These are phyloP conservation scores for Termitomyces sp. DNA, from an alignment of 768 basidiomycete species.

Conservation along the genomic window DNA sequence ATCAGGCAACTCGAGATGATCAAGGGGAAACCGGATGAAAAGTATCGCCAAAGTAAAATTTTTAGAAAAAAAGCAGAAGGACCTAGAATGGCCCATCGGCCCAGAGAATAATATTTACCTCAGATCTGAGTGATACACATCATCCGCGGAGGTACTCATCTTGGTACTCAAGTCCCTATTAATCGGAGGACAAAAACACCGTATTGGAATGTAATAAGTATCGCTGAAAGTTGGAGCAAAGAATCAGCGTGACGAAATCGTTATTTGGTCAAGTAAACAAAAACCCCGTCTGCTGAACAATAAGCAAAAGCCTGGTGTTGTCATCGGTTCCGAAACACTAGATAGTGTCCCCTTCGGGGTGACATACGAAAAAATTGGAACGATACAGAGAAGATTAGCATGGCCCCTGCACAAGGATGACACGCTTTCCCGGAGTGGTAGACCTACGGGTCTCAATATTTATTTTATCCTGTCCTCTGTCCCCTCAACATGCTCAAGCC, in stretches of 20 bases:
- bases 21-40: too few relatives aligned
- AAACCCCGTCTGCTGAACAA: constrained; percentile 8
- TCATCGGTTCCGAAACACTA: fast-evolving
- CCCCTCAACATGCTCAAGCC: neutral
- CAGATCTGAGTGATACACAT: neutral
- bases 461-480: constrained; percentile 19
- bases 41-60: too few relatives aligned
- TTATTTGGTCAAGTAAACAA: neutral
- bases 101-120: too few relatives aligned
- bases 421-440: constrained; percentile 97
- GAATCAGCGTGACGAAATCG: neutral
- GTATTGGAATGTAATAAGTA: too few relatives aligned
- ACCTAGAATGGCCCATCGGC: too few relatives aligned
- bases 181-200: neutral
- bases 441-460: constrained; percentile 43
- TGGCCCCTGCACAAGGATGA: constrained; percentile 99
- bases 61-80: too few relatives aligned
- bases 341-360: constrained; percentile 76
- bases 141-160: too few relatives aligned
- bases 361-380: constrained; percentile 99
- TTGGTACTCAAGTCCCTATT: neutral
- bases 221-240: too few relatives aligned
- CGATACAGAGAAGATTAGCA: constrained; percentile 99
- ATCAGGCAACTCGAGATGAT: neutral
- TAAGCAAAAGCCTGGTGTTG: constrained; percentile 4